These are phyloP conservation scores for Aphanomyces stellatus DNA, from an alignment of 352 stramenopile genomes.

Conservation along the genomic window DNA sequence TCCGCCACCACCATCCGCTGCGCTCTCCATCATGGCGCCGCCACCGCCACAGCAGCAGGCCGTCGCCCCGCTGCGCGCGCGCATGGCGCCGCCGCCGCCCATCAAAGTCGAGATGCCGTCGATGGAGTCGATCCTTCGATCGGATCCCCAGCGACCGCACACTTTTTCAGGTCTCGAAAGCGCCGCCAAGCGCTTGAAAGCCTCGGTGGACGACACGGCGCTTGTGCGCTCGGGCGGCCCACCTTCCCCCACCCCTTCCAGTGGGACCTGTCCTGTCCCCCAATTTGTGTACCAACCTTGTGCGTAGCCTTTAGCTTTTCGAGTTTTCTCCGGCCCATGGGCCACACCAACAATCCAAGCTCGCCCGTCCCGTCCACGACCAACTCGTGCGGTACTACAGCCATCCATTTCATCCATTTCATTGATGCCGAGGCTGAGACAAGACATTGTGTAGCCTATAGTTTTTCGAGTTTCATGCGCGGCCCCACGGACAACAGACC, in stretches of 20 bases:
- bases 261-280: not conserved
- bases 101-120: slow-evolving; percentile 8
- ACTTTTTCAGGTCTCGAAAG: not conserved
- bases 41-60: not conserved
- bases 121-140: not conserved
- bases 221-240: too few species aligned
- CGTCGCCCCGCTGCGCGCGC: not conserved
- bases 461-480: slow-evolving; percentile 9
- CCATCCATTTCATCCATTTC: too few species aligned
- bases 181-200: not conserved
- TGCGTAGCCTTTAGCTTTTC: slow-evolving; percentile 21
- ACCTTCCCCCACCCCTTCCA: too few species aligned
- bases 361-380: slow-evolving; percentile 9
- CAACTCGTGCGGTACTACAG: slow-evolving; percentile 3
- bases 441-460: slow-evolving; percentile 1
- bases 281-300: not conserved
- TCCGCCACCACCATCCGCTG: not conserved
- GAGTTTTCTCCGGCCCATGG: slow-evolving; percentile 1
- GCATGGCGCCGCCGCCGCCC: not conserved
- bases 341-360: not conserved
- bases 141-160: not conserved
- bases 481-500: not conserved
- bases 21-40: not conserved
- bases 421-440: too few species aligned
- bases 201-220: not conserved